Evolutionary conservation across 2,329 filamentous ascomycete species (phyloP).

Genomic region (Fusarium circinatum): DNA sequence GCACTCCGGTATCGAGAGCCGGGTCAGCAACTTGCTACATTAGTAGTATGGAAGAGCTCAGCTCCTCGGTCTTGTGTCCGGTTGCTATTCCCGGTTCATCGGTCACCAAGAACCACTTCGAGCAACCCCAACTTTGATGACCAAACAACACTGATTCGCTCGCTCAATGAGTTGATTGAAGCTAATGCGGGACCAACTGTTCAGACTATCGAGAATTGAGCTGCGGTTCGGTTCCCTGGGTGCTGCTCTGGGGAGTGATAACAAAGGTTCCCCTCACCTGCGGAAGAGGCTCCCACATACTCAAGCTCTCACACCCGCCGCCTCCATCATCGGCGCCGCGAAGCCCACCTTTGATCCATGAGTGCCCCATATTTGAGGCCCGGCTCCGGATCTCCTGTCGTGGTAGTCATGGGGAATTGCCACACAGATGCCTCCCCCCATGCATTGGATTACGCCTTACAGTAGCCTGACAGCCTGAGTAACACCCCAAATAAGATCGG

Average conservation of each 20-base stretch:
- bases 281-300: slow-evolving; percentile 9
- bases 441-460: neutral
- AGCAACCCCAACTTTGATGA: slow-evolving; percentile 18
- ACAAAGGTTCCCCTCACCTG: slow-evolving; percentile 4
- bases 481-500: neutral
- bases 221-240: slow-evolving; percentile 2
- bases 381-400: slow-evolving; percentile 36
- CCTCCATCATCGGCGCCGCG: slow-evolving; percentile 25
- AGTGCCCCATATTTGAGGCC: slow-evolving; percentile 36
- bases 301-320: slow-evolving; percentile 17
- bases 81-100: slow-evolving; percentile 23
- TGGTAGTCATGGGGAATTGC: neutral
- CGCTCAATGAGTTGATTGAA: slow-evolving; percentile 6
- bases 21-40: slow-evolving; percentile 5
- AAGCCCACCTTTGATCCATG: slow-evolving; percentile 26
- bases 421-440: neutral
- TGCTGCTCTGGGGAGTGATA: slow-evolving; percentile 15
- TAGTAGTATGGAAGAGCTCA: slow-evolving; percentile 1
- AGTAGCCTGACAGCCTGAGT: neutral
- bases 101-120: slow-evolving; percentile 7
- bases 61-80: slow-evolving; percentile 6
- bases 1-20: slow-evolving; percentile 30
- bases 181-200: slow-evolving; percentile 17
- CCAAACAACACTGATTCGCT: slow-evolving; percentile 27
- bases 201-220: slow-evolving; percentile 26